phyloP scores from a whole-genome alignment of 495 filamentous ascomycete genomes.

The Trichoderma orchidacearum region DNA sequence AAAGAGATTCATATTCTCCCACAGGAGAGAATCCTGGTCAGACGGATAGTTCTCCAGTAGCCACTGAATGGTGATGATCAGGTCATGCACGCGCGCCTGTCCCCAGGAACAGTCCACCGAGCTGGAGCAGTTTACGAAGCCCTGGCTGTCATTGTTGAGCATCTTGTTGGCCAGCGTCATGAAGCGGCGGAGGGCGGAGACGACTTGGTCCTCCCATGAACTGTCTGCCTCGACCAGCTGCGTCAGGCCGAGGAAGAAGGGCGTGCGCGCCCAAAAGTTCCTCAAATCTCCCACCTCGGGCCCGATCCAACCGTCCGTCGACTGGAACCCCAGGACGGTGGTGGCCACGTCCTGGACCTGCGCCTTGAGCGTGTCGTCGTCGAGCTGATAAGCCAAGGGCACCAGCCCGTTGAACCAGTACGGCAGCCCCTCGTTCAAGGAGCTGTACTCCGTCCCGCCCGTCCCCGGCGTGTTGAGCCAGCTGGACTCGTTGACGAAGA shows the following conservation, averaged over 20 bases:
- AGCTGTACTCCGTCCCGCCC: slow-evolving; percentile 44
- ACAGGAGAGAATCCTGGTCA: slow-evolving; percentile 11
- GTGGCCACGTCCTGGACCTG: slow-evolving; percentile 37
- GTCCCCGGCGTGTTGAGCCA: slow-evolving; percentile 25
- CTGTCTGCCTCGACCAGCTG: slow-evolving; percentile 34
- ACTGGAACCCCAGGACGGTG: slow-evolving; percentile 38
- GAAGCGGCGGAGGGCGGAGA: slow-evolving; percentile 23
- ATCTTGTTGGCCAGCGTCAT: slow-evolving; percentile 26
- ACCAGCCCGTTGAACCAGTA: slow-evolving; percentile 60
- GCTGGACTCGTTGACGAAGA: slow-evolving; percentile 36
- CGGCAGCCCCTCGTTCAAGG: slow-evolving; percentile 43
- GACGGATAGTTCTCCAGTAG: slow-evolving; percentile 30
- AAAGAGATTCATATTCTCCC: slow-evolving; percentile 18
- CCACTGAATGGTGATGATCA: slow-evolving; percentile 30
- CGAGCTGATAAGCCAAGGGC: slow-evolving; percentile 42
- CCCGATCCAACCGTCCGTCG: slow-evolving; percentile 48
- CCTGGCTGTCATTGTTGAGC: slow-evolving; percentile 15
- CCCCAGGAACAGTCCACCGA: slow-evolving; percentile 11
- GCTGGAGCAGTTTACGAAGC: slow-evolving; percentile 6
- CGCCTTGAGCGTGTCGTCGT: slow-evolving; percentile 36
- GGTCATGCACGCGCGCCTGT: slow-evolving; percentile 13
- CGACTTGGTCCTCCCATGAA: slow-evolving; percentile 17
- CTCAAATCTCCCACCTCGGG: slow-evolving; percentile 33
- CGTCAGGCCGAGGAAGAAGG: slow-evolving; percentile 25
- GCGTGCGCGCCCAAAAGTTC: slow-evolving; percentile 40